A percentile compares a stretch with the other conserved stretches of the same genome.
Conservation (phyloP, 169 alveolate species). For the Eimeria nieschulzi region DNA sequence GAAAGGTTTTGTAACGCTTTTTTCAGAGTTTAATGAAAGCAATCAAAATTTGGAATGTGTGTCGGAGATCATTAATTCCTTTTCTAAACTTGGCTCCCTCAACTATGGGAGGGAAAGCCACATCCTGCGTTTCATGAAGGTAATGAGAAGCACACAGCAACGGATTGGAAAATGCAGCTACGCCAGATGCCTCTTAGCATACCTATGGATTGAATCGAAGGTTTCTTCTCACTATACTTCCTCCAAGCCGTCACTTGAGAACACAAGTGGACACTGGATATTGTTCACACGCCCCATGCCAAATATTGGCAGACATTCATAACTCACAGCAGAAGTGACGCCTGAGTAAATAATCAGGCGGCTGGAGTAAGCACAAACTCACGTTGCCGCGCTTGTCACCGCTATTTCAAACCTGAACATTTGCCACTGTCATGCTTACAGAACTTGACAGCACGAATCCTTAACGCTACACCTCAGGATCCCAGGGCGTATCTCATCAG, state of each 20-base stretch:
- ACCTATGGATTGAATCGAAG: background rate
- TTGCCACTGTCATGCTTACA: background rate
- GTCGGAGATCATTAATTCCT: background rate
- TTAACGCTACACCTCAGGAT: slow-evolving; percentile 39
- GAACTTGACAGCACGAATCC: slow-evolving; percentile 24
- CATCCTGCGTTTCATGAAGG: slow-evolving; percentile 20
- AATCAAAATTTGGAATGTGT: background rate
- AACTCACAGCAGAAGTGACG: too few relatives aligned
- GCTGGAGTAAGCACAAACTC: too few relatives aligned
- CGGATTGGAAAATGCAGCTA: background rate
- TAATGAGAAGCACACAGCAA: background rate
- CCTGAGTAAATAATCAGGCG: too few relatives aligned
- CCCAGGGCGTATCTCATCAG: slow-evolving; percentile 9
- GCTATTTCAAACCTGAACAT: too few relatives aligned
- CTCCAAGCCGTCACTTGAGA: background rate
- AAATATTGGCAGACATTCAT: background rate
- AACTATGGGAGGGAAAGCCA: slow-evolving; percentile 18
- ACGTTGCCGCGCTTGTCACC: too few relatives aligned
- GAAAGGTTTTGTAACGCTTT: too few relatives aligned
- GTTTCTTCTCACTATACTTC: background rate
- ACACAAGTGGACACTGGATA: background rate
- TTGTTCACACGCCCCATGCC: background rate
- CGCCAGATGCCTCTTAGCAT: background rate
- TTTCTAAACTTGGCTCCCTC: background rate
- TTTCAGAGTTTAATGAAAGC: slow-evolving; percentile 18